Conservation (phyloP, 1,284 basidiomycete species). For the Thecaphora thlaspeos region DNA sequence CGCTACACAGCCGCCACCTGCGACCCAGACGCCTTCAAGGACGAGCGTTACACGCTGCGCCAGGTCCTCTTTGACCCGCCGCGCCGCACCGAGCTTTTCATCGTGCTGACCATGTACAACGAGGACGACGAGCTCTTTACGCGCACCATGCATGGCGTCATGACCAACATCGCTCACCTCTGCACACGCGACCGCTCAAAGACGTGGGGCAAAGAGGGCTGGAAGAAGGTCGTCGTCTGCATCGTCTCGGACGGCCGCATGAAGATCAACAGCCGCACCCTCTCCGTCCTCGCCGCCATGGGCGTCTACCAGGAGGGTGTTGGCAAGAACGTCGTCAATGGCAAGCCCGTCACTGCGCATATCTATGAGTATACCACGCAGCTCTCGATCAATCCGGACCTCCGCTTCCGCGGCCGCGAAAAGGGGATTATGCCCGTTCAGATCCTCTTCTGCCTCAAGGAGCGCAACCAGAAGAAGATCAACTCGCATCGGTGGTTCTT, state of each 20-base stretch:
- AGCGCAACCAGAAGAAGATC: conserved; percentile 63
- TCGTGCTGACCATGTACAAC: conserved; percentile 56
- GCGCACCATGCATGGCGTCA: conserved; percentile 55
- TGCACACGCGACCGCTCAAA: conserved; percentile 79
- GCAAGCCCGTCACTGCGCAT: conserved; percentile 81
- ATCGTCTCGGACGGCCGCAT: conserved; percentile 93
- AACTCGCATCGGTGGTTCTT: conserved; percentile 73
- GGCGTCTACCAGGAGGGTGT: conserved; percentile 87
- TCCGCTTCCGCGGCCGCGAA: conserved; percentile 79
- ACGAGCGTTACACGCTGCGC: conserved; percentile 55
- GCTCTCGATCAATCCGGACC: conserved; percentile 75
- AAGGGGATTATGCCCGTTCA: conserved; percentile 78
- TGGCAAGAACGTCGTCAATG: conserved; percentile 85
- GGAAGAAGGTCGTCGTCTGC: conserved; percentile 73
- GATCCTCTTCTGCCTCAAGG: conserved; percentile 72
- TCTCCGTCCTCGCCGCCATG: conserved; percentile 81
- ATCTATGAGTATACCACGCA: conserved; percentile 72
- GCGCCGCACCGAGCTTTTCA: conserved; percentile 53
- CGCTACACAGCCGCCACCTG: conserved; percentile 58
- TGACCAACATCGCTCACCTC: conserved; percentile 63
- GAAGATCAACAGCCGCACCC: conserved; percentile 85
- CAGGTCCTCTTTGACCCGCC: conserved; percentile 53
- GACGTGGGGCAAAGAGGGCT: conserved; percentile 93
- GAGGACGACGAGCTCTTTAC: conserved; percentile 48
- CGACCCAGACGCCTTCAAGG: conserved; percentile 81